Conservation (phyloP, 495 filamentous ascomycete genomes). For the Apodospora peruviana region DNA sequence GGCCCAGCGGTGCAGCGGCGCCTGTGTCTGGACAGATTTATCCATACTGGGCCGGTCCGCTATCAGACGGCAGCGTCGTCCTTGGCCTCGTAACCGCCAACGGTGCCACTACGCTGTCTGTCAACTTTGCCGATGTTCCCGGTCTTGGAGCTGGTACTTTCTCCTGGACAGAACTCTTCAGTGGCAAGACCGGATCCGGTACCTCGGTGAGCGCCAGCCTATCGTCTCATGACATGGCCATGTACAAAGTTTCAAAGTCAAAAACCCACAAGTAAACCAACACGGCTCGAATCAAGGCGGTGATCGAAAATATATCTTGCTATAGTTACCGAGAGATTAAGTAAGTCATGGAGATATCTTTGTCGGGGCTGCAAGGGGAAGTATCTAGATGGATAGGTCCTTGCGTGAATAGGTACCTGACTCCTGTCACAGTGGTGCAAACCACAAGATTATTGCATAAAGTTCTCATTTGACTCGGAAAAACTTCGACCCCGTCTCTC, state of each 20-base stretch:
- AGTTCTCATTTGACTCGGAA: too few species aligned
- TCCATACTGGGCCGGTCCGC: constrained; percentile 19
- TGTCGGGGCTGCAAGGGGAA: too few species aligned
- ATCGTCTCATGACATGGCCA: constrained; percentile 14
- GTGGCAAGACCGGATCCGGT: constrained; percentile 12
- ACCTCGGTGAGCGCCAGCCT: constrained; percentile 10
- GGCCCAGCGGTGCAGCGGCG: constrained; percentile 52
- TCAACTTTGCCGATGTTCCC: constrained; percentile 50
- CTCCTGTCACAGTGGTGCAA: too few species aligned
- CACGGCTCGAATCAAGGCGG: too few species aligned
- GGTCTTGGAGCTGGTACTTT: constrained; percentile 26
- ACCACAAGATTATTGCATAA: too few species aligned
- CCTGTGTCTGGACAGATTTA: constrained; percentile 53
- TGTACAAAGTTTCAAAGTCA: constrained; percentile 23
- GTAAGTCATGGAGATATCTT: too few species aligned
- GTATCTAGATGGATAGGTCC: too few species aligned
- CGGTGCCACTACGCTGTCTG: constrained; percentile 31
- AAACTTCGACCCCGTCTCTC: too few species aligned
- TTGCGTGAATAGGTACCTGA: too few species aligned
- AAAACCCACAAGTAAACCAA: too few species aligned
- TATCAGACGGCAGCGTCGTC: constrained; percentile 45
- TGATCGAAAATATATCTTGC: too few species aligned
- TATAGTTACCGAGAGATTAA: too few species aligned
- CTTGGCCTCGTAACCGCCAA: constrained; percentile 48
- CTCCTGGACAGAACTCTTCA: constrained; percentile 33